phyloP scores from a whole-genome alignment of 2,329 filamentous ascomycete species.

The Sarocladium kiliense region DNA sequence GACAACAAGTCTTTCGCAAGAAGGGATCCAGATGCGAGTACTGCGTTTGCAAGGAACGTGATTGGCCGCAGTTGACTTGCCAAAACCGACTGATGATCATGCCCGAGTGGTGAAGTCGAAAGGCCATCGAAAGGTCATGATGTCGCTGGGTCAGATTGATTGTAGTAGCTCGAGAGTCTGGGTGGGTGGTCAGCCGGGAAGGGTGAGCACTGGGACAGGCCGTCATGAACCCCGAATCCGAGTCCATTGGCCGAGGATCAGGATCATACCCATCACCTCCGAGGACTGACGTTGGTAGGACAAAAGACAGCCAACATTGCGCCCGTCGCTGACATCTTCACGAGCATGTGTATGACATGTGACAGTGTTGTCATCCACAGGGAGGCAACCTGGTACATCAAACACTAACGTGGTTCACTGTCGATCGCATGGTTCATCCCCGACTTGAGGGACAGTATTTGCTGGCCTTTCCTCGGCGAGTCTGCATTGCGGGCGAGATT shows the following conservation, averaged over 20 bases:
- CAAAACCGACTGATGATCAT: no score
- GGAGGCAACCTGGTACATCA: no score
- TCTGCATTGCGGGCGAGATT: background rate
- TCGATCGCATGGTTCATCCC: background rate
- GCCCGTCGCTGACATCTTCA: background rate
- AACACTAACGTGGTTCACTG: background rate
- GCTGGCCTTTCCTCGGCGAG: background rate
- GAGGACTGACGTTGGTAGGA: background rate
- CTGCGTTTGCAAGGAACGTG: background rate
- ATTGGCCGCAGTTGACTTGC: background rate
- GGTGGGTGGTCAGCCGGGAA: slow-evolving; percentile 4
- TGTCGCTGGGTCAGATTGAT: background rate
- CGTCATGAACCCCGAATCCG: background rate
- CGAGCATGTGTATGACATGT: background rate
- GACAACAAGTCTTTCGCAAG: no score
- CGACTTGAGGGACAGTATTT: background rate
- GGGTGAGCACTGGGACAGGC: background rate
- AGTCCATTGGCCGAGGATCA: background rate
- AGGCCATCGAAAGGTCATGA: no score
- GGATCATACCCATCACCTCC: background rate
- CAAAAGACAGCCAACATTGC: background rate
- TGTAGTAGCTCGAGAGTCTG: background rate
- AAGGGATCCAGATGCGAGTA: no score
- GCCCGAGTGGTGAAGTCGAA: no score
- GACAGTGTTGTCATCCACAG: background rate